Conservation (phyloP, 441 rosid species). For the Syzygium malaccense region DNA sequence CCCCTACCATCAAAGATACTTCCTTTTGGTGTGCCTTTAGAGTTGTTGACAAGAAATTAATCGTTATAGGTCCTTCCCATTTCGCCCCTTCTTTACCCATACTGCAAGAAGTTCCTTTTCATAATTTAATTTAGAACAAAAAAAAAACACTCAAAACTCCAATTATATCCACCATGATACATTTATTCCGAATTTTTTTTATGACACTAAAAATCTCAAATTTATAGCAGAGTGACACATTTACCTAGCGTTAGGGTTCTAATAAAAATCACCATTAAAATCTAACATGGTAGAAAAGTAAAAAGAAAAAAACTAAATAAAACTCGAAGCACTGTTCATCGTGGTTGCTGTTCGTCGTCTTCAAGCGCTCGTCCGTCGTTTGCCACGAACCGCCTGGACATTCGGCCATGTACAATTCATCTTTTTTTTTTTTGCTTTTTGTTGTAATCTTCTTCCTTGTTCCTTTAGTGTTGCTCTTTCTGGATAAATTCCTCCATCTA, state of each 20-base stretch:
- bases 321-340: too few relatives aligned
- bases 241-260: background rate
- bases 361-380: background rate
- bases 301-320: too few relatives aligned
- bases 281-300: accelerated
- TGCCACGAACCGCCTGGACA: background rate
- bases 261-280: background rate
- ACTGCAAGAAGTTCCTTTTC: too few relatives aligned
- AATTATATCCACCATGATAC: too few relatives aligned
- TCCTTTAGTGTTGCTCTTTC: background rate
- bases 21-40: background rate
- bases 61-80: background rate
- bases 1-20: too few relatives aligned
- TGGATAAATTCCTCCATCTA: background rate
- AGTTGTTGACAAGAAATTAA: too few relatives aligned
- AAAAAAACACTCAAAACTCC: too few relatives aligned
- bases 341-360: too few relatives aligned
- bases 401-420: background rate
- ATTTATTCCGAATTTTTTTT: too few relatives aligned
- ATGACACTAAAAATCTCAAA: too few relatives aligned
- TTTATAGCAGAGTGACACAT: too few relatives aligned
- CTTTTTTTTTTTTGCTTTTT: background rate
- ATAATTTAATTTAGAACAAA: too few relatives aligned
- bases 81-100: background rate
- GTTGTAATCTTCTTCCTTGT: background rate